phyloP scores from a whole-genome alignment of 78 protist genomes.

The Diacronema lutheri region DNA sequence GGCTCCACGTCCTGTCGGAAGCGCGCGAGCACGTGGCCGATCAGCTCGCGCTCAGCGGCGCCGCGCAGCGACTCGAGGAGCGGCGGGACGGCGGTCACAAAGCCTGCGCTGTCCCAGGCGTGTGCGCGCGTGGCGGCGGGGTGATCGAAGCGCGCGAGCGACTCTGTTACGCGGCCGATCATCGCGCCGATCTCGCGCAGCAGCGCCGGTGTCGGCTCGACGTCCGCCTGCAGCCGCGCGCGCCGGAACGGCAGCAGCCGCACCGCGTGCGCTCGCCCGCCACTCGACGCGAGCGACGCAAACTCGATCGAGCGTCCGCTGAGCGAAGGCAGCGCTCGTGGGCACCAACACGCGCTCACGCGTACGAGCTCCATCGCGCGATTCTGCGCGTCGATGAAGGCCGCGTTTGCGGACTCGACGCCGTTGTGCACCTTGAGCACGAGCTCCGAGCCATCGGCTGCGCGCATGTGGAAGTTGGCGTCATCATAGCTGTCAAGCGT shows the following conservation, averaged over 20 bases:
- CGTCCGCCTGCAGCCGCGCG: background rate
- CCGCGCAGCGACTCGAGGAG: too few relatives aligned
- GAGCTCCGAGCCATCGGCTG: background rate
- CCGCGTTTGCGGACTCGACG: background rate
- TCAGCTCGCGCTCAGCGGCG: background rate
- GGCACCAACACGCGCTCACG: background rate
- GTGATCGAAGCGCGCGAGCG: background rate
- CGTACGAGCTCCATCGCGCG: background rate
- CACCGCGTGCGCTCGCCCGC: background rate
- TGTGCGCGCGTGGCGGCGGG: slow-evolving; percentile 1
- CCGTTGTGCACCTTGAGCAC: slow-evolving; percentile 13
- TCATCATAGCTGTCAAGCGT: background rate
- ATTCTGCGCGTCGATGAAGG: background rate
- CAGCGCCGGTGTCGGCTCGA: background rate
- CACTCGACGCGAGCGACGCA: background rate
- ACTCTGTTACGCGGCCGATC: background rate
- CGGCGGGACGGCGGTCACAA: background rate
- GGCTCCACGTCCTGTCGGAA: background rate
- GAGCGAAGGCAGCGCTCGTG: background rate
- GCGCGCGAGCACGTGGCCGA: background rate
- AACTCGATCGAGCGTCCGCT: background rate
- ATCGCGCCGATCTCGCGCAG: background rate
- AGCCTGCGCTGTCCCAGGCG: background rate
- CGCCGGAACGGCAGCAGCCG: background rate
- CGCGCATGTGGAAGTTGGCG: background rate